Evolutionary conservation across 768 basidiomycete genomes (phyloP).

Genomic region (Rhodosporidiobolus sp.): DNA sequence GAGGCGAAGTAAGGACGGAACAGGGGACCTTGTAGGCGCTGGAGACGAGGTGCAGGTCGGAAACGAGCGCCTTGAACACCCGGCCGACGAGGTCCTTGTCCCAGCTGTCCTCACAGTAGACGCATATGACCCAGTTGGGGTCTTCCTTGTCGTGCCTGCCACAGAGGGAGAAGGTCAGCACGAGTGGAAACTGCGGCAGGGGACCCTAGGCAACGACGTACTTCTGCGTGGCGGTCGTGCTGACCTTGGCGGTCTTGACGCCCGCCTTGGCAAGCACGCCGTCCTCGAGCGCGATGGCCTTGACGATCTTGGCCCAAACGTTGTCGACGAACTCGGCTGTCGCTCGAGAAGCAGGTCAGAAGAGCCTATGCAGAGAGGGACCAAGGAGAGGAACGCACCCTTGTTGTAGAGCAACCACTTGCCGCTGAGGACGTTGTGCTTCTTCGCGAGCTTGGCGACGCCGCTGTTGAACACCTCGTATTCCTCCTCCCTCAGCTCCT

Average conservation of each 20-base stretch:
- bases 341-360: background rate
- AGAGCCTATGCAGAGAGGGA: too few species aligned
- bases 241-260: constrained; percentile 32
- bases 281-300: constrained; percentile 27
- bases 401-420: constrained; percentile 37
- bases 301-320: constrained; percentile 34
- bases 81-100: constrained; percentile 24
- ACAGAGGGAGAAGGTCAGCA: background rate
- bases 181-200: too few species aligned
- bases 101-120: constrained; percentile 40
- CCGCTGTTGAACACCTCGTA: constrained; percentile 12
- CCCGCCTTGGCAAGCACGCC: constrained; percentile 31
- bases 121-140: constrained; percentile 31
- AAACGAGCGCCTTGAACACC: constrained; percentile 26
- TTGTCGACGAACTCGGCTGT: constrained; percentile 21
- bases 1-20: background rate
- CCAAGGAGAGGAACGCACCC: background rate
- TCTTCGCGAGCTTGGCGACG: constrained; percentile 29
- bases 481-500: constrained; percentile 22
- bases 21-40: constrained; percentile 24
- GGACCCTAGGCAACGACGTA: background rate
- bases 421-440: constrained; percentile 25
- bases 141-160: too few species aligned
- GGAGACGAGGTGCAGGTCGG: constrained; percentile 9
- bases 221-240: background rate